Conservation (phyloP, 2,329 filamentous ascomycete genomes). For the Mariannaea sp. region DNA sequence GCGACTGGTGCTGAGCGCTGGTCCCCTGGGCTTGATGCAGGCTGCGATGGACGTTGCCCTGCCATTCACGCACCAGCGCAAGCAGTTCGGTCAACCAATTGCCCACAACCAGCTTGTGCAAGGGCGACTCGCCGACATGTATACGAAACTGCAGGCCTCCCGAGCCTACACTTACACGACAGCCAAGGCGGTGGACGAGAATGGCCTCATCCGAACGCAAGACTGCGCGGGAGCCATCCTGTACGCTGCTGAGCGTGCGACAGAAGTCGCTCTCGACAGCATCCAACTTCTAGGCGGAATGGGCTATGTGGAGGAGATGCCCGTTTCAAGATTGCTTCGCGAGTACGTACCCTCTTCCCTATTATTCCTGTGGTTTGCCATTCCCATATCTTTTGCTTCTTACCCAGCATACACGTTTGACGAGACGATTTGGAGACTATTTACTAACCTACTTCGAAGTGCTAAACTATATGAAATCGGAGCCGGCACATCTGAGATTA, state of each 20-base stretch:
- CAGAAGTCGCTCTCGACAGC: slow-evolving; percentile 82
- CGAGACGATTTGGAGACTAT: slow-evolving; percentile 16
- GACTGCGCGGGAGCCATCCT: slow-evolving; percentile 95
- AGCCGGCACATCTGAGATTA: slow-evolving; percentile 91
- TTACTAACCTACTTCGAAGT: slow-evolving; percentile 46
- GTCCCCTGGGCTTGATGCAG: slow-evolving; percentile 94
- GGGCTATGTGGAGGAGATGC: slow-evolving; percentile 95
- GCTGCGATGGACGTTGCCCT: slow-evolving; percentile 82
- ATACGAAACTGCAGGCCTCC: slow-evolving; percentile 86
- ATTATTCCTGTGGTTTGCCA: not conserved
- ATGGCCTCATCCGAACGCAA: slow-evolving; percentile 75
- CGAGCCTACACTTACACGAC: slow-evolving; percentile 87
- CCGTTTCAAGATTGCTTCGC: slow-evolving; percentile 81
- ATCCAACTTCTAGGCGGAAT: slow-evolving; percentile 94
- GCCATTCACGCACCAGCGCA: slow-evolving; percentile 86
- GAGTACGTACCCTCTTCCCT: slow-evolving; percentile 51
- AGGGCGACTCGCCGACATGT: slow-evolving; percentile 94
- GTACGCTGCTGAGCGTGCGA: slow-evolving; percentile 89
- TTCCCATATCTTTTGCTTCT: not conserved
- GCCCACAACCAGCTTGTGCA: slow-evolving; percentile 93
- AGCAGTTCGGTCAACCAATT: slow-evolving; percentile 86
- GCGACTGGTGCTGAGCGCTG: slow-evolving; percentile 86
- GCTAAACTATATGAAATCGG: slow-evolving; percentile 93
- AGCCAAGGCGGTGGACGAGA: slow-evolving; percentile 78
- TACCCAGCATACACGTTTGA: not conserved